Evolutionary conservation across 2,329 filamentous ascomycete species (phyloP).

Genomic region (Neonectria hederae): DNA sequence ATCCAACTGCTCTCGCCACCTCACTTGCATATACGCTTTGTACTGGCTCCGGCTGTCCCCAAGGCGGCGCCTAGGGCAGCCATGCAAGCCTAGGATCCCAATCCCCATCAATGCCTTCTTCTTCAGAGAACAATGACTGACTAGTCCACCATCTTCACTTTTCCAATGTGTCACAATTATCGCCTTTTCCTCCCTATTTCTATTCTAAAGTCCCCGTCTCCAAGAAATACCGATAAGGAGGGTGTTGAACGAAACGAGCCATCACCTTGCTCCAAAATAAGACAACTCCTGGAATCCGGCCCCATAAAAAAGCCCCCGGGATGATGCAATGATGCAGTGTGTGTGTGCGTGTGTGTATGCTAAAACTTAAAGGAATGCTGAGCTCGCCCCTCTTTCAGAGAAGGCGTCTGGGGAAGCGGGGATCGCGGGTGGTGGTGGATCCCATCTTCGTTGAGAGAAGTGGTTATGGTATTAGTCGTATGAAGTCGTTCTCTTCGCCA

Average conservation of each 20-base stretch:
- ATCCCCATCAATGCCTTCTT: neutral
- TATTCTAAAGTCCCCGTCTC: conserved; percentile 22
- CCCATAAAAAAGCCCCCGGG: conserved; percentile 17
- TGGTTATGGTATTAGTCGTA: conserved; percentile 36
- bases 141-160: neutral
- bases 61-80: neutral
- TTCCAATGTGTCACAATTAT: conserved; percentile 8
- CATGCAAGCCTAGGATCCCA: neutral
- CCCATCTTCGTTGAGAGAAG: conserved; percentile 13
- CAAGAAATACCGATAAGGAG: conserved; percentile 23
- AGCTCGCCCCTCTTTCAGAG: conserved; percentile 13
- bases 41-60: neutral
- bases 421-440: conserved; percentile 11
- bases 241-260: conserved; percentile 17
- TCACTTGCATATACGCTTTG: neutral
- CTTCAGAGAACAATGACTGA: neutral
- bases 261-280: conserved; percentile 22
- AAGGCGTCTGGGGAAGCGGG: conserved; percentile 15
- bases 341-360: conserved; percentile 25
- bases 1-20: neutral
- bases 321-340: conserved; percentile 28
- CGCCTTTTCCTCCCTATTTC: conserved; percentile 17
- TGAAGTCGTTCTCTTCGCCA: conserved; percentile 21
- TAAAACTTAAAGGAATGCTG: conserved; percentile 25
- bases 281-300: conserved; percentile 28